Percentiles rank a stretch among this genome's conserved stretches.
These are phyloP conservation scores for Mucor mucedo DNA, from an alignment of 371 early-diverging fungal species.

Conservation along the genomic window DNA sequence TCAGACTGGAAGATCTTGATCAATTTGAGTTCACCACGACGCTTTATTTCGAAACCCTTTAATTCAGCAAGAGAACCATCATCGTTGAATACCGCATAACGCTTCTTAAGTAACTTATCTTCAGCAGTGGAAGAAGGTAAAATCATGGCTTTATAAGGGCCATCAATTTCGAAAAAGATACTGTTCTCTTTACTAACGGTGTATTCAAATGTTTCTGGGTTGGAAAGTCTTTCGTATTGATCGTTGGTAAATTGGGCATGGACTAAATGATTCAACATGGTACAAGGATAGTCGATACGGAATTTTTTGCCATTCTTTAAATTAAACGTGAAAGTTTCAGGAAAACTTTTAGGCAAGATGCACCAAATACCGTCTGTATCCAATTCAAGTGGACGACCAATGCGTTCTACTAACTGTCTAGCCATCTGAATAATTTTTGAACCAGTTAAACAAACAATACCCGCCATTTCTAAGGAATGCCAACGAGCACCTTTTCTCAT, in stretches of 20 bases:
- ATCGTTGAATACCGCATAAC: constrained; percentile 98
- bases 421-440: constrained; percentile 98
- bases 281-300: constrained; percentile 94
- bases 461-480: constrained; percentile 99
- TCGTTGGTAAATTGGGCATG: constrained; percentile 97
- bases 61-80: constrained; percentile 97
- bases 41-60: constrained; percentile 99
- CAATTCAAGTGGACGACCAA: constrained; percentile 97
- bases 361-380: constrained; percentile 99
- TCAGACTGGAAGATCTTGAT: constrained; percentile 98
- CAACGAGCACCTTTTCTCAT: constrained; percentile 99
- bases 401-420: constrained; percentile 88
- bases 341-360: constrained; percentile 93
- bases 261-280: constrained; percentile 98
- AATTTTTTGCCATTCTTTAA: constrained; percentile 79
- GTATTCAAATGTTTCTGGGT: constrained; percentile 71
- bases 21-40: constrained; percentile 98
- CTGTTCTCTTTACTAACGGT: constrained; percentile 87
- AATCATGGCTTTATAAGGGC: constrained; percentile 99
- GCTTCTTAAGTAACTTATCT: constrained; percentile 97
- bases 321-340: constrained; percentile 89
- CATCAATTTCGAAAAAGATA: constrained; percentile 99
- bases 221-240: constrained; percentile 89
- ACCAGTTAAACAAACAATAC: constrained; percentile 98
- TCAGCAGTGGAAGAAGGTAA: constrained; percentile 97